Evolutionary conservation across 2,329 filamentous ascomycete species (phyloP), one percentile per base, ranked within the genome.

Genomic region (Aspergillus pseudoterreus): DNA sequence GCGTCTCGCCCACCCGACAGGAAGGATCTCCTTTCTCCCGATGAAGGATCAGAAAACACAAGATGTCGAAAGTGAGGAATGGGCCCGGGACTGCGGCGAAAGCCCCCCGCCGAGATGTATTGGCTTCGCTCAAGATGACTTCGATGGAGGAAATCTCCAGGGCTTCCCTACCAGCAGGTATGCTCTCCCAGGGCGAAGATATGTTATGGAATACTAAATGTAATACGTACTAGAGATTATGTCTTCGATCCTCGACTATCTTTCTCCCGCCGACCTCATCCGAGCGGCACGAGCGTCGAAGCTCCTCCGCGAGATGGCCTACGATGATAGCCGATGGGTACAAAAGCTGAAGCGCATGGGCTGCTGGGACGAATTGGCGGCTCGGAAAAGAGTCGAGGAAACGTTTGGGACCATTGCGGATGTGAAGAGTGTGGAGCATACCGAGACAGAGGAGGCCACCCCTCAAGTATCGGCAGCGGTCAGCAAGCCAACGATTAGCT

Each of bases 261-360:
- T 97, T 36, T 87, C 90, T 36, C 82, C 96, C 24, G 77, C 86
- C 54, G 92, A 96, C 70, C 85, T 95, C 63, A 82, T 97, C 68
- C 84, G 85, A 60, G 92, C 90, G 67, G 92, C 94, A 42, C 85
- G 87, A 57, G 85, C 88, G 21, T 96, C 90, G 52, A 87, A 83
- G 66, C 88, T 90, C 54, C 83, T 97, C 80, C 87, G 88, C 67
- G 94, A 99, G 73, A 99, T 99, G 92, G 92, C 96, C 3, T 99
- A 97, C 72, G 94, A 99, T 70, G 94, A 99, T 71, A 90, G 91
- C 45, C 82, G 92, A 75, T 99, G 94, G 94, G 88, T 97, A 36
- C 84, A 89, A 57, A 82, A 89, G 57, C 73, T 99, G 49, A 88
- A 88, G 67, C 85, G 81, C 52, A 96, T 99, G 85, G 89, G 87